phyloP scores from a whole-genome alignment of 1,139 yeast genomes.

The Hyphopichia khmerensis region DNA sequence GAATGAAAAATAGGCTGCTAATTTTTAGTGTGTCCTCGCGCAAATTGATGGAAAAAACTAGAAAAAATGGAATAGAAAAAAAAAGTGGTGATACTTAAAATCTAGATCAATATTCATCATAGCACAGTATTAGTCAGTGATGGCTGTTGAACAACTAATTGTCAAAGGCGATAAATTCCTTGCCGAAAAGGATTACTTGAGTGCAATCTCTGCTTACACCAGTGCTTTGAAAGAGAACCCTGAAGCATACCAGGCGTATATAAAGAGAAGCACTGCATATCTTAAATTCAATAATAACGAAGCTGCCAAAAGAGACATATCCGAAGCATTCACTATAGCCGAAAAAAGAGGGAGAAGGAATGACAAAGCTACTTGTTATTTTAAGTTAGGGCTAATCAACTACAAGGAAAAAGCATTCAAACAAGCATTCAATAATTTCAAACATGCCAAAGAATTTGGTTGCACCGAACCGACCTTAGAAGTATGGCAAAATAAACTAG shows the following conservation, averaged over 20 bases:
- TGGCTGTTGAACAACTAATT: conserved; percentile 43
- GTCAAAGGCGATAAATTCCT: conserved; percentile 34
- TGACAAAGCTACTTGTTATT: conserved; percentile 58
- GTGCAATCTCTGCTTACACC: conserved; percentile 32
- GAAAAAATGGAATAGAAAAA: not conserved
- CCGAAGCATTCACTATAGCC: conserved; percentile 57
- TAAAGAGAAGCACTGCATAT: conserved; percentile 57
- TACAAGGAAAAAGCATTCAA: conserved; percentile 46
- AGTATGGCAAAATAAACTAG: conserved; percentile 53
- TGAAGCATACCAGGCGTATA: conserved; percentile 48
- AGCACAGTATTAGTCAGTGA: conserved; percentile 10
- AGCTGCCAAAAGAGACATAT: conserved; percentile 52
- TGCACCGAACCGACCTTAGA: conserved; percentile 47
- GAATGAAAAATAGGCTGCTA: too few relatives aligned
- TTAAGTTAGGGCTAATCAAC: conserved; percentile 54
- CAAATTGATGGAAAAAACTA: not conserved
- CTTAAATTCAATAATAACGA: conserved; percentile 52
- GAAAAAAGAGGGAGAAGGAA: conserved; percentile 48
- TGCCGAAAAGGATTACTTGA: conserved; percentile 31
- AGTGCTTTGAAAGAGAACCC: conserved; percentile 40
- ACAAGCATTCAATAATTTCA: conserved; percentile 50
- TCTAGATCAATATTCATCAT: too few relatives aligned
- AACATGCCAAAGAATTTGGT: conserved; percentile 46
- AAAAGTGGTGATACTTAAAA: not conserved
- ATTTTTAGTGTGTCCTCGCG: not conserved